Evolutionary conservation across 2,329 filamentous ascomycete species (phyloP).

Genomic region (Cercospora sp.): DNA sequence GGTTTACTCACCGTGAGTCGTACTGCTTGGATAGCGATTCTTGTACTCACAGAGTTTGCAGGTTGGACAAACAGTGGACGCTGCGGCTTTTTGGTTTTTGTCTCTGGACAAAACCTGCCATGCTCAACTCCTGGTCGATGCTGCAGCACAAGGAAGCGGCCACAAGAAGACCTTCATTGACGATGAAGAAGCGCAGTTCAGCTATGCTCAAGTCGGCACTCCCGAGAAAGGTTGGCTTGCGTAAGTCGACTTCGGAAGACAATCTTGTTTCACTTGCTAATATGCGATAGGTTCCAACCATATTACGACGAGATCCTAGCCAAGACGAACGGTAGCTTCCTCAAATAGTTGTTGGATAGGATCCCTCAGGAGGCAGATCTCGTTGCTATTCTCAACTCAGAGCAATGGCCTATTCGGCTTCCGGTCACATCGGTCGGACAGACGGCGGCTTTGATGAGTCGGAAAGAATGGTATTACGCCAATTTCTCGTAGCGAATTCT

Average conservation of each 20-base stretch:
- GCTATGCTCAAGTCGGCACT: constrained; percentile 46
- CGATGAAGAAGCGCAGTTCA: constrained; percentile 44
- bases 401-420: background rate
- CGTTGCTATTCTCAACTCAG: background rate
- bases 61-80: constrained; percentile 43
- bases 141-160: constrained; percentile 43
- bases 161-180: constrained; percentile 45
- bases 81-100: constrained; percentile 50
- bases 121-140: constrained; percentile 48
- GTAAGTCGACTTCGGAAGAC: constrained; percentile 43
- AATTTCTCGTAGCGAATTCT: background rate
- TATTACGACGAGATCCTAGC: constrained; percentile 57
- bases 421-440: background rate
- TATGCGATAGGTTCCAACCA: constrained; percentile 45
- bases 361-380: background rate
- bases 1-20: constrained; percentile 47
- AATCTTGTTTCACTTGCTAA: background rate
- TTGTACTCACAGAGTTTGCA: constrained; percentile 15
- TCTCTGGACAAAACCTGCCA: constrained; percentile 50
- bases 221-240: constrained; percentile 53
- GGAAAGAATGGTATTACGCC: background rate
- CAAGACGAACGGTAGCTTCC: constrained; percentile 53
- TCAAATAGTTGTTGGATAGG: constrained; percentile 37
- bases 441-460: background rate
- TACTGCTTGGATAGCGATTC: background rate